Conservation (phyloP, 345 rosid genomes). For the Geranium rotundifolium region DNA sequence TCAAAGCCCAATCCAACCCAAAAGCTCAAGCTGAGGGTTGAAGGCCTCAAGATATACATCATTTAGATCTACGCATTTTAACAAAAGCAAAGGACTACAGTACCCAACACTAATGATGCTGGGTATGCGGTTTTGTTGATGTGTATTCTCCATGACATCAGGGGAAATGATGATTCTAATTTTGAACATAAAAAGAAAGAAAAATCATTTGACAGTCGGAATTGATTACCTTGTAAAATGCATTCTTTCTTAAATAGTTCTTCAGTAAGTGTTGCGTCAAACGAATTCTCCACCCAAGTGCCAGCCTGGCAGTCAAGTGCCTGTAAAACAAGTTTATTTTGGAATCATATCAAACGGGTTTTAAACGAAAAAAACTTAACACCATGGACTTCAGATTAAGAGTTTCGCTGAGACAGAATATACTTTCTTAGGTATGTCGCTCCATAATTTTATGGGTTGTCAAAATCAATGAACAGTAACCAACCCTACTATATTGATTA, state of each 20-base stretch:
- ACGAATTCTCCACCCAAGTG: conserved; percentile 94
- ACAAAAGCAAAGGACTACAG: background rate
- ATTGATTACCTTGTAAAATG: conserved; percentile 78
- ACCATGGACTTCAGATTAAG: too few relatives aligned
- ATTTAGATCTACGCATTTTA: too few relatives aligned
- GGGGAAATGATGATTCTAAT: background rate
- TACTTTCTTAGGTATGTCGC: too few relatives aligned
- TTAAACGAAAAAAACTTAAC: too few relatives aligned
- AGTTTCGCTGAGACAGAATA: too few relatives aligned
- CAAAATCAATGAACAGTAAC: too few relatives aligned
- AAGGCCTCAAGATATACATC: too few relatives aligned
- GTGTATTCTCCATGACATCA: background rate
- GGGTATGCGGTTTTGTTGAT: background rate
- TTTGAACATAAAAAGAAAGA: too few relatives aligned
- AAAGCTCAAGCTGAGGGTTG: too few relatives aligned
- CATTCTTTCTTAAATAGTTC: conserved; percentile 81
- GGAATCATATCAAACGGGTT: background rate
- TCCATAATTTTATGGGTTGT: too few relatives aligned
- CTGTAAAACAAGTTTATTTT: conserved; percentile 22
- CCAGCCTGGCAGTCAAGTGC: conserved; percentile 74
- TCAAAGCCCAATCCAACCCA: too few relatives aligned
- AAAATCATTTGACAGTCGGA: background rate
- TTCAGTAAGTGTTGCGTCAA: conserved; percentile 80
- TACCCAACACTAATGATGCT: background rate
- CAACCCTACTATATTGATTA: too few relatives aligned